Conservation (phyloP, 495 filamentous ascomycete genomes). For the Penicillium coprophilum region DNA sequence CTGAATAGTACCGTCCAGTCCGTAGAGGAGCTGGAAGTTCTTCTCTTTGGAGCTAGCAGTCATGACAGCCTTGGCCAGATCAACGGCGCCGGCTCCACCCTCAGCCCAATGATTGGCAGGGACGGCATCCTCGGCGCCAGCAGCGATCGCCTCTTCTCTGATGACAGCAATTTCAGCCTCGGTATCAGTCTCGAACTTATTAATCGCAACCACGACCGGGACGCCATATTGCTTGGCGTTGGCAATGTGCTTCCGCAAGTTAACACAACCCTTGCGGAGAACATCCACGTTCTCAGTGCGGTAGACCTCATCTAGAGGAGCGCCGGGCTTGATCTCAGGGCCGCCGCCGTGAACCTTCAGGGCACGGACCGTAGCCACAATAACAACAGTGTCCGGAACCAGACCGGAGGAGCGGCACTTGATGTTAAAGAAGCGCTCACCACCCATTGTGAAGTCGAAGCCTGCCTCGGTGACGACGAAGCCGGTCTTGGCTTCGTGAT, state of each 20-base stretch:
- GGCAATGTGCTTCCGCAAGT: slow-evolving; percentile 87
- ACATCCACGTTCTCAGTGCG: slow-evolving; percentile 90
- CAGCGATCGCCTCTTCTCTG: slow-evolving; percentile 85
- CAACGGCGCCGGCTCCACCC: slow-evolving; percentile 86
- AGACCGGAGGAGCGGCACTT: slow-evolving; percentile 96
- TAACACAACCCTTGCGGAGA: slow-evolving; percentile 84
- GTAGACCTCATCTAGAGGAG: slow-evolving; percentile 78
- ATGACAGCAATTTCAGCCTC: slow-evolving; percentile 87
- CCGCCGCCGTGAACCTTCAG: slow-evolving; percentile 97
- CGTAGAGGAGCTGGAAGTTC: slow-evolving; percentile 87
- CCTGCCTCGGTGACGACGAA: slow-evolving; percentile 98
- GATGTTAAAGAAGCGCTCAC: slow-evolving; percentile 99
- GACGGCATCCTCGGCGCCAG: slow-evolving; percentile 91
- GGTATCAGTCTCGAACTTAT: slow-evolving; percentile 92
- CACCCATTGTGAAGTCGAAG: slow-evolving; percentile 99
- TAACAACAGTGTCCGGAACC: slow-evolving; percentile 86
- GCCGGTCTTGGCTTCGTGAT: slow-evolving; percentile 78
- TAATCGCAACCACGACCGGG: slow-evolving; percentile 96
- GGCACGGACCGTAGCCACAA: slow-evolving; percentile 93
- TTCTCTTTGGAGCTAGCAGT: slow-evolving; percentile 79
- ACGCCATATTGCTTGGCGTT: slow-evolving; percentile 88
- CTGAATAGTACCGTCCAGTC: slow-evolving; percentile 74
- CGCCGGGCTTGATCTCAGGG: slow-evolving; percentile 85
- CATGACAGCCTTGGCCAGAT: slow-evolving; percentile 86
- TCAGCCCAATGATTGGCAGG: slow-evolving; percentile 96